Evolutionary conservation across 257 asterid species (phyloP), one percentile per base, ranked within the genome.

Genomic region (Vinca minor): DNA sequence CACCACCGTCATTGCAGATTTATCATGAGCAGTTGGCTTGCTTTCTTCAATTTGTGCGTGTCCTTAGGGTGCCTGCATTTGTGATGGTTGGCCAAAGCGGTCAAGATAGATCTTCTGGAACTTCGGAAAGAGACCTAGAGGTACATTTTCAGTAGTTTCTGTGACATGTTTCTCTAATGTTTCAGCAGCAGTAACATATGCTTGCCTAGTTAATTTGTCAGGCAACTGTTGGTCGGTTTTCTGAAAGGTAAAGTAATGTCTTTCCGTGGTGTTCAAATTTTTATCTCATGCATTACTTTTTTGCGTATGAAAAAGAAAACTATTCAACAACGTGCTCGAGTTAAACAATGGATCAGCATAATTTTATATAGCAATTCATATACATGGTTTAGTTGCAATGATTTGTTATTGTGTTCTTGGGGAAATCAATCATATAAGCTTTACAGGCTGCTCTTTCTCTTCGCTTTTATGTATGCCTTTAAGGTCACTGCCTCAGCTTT

Each of bases 11-110:
- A 28, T 67, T 79, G 72, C 90, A 83, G 87, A 67, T 86, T 74
- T 58, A 75, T 68, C 85, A 84, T 1, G 96, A 91, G 69, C 80
- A 76, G 41, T 68, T 91, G 78, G 81, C 94, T 36, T 74, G 82
- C 70, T 70, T 82, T 75, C 86, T 86, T 75, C 98, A 84, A 46
- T 73, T 91, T 72, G 76, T 76, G 47, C 77, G 73, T 21, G 85
- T 78, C 66, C 74, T 83, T 79, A 78, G 74, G 76, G 66, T 84
- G 58, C 87, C 98, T 20, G 48, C 90, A 18, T 79, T 80, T 66
- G 77, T 84, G 62, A 65, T 91, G 70, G 68, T 86, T 68, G 95
- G 96, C 55, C 66, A 61, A 58, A 77, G 54, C 45, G 77, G 74
- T 56, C 89, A 65, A 36, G 75, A 59, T 25, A 34, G 53, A 46